A percentile compares a stretch with the other conserved stretches of the same genome.
Evolutionary conservation across 2,329 filamentous ascomycete genomes (phyloP).

Genomic region (Neonectria neomacrospora): DNA sequence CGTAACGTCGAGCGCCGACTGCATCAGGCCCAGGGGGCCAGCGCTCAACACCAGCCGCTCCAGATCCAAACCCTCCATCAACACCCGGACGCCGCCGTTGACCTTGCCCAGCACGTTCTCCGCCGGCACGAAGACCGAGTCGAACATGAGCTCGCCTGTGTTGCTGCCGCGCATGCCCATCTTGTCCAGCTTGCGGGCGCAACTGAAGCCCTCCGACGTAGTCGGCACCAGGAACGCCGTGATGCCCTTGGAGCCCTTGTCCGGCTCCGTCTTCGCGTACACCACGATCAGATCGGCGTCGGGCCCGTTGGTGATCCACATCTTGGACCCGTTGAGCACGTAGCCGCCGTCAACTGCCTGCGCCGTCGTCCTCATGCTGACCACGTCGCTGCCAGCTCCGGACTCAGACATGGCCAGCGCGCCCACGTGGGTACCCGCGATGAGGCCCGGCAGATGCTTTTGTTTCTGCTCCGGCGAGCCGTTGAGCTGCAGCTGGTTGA

Average conservation of each 20-base stretch:
- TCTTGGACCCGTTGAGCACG: slow-evolving; percentile 89
- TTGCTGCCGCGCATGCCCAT: slow-evolving; percentile 98
- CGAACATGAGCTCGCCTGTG: slow-evolving; percentile 93
- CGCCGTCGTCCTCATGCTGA: slow-evolving; percentile 92
- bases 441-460: slow-evolving; percentile 81
- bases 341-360: slow-evolving; percentile 86
- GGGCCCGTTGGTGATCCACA: slow-evolving; percentile 99
- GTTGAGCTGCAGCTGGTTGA: slow-evolving; percentile 96
- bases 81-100: slow-evolving; percentile 85
- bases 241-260: slow-evolving; percentile 86
- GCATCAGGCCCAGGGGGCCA: slow-evolving; percentile 94
- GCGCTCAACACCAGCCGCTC: slow-evolving; percentile 92
- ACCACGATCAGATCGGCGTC: slow-evolving; percentile 94
- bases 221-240: slow-evolving; percentile 92
- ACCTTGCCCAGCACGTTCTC: slow-evolving; percentile 83
- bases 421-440: slow-evolving; percentile 83
- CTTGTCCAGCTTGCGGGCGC: slow-evolving; percentile 93
- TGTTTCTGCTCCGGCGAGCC: slow-evolving; percentile 82
- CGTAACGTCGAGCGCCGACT: slow-evolving; percentile 84
- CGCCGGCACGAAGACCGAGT: slow-evolving; percentile 86
- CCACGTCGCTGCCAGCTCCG: slow-evolving; percentile 90
- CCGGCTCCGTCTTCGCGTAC: slow-evolving; percentile 94
- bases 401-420: slow-evolving; percentile 96
- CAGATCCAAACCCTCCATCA: slow-evolving; percentile 96
- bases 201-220: slow-evolving; percentile 79